Evolutionary conservation across 495 filamentous ascomycete genomes (phyloP).

Genomic region (Neohortaea acidophila): DNA sequence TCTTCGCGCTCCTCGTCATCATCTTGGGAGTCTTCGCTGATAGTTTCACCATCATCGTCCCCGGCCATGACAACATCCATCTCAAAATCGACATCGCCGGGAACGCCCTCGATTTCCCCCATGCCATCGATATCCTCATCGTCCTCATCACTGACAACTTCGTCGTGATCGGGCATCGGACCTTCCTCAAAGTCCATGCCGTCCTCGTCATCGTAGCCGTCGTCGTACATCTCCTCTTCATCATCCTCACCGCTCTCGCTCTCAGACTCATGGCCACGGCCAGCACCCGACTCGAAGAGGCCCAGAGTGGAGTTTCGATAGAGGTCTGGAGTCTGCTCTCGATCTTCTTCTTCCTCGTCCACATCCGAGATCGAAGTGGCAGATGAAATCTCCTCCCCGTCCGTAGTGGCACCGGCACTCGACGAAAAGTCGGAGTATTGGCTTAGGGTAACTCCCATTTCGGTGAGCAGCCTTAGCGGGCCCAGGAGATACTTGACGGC

Average conservation of each 20-base stretch:
- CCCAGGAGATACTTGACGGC: constrained; percentile 92
- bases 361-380: constrained; percentile 80
- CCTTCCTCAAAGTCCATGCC: constrained; percentile 78
- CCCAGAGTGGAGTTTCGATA: constrained; percentile 93
- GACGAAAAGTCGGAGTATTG: constrained; percentile 57
- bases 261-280: constrained; percentile 57
- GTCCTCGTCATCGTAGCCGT: constrained; percentile 64
- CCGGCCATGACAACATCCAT: constrained; percentile 21
- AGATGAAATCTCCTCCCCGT: constrained; percentile 80
- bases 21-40: not conserved
- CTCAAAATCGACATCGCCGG: constrained; percentile 41
- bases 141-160: constrained; percentile 79
- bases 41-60: constrained; percentile 27
- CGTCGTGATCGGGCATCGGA: constrained; percentile 60
- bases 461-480: constrained; percentile 71
- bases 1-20: constrained; percentile 40
- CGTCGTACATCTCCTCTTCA: constrained; percentile 35
- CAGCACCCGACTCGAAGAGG: constrained; percentile 61
- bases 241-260: constrained; percentile 57
- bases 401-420: constrained; percentile 44
- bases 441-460: constrained; percentile 72
- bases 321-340: constrained; percentile 93
- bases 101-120: constrained; percentile 71
- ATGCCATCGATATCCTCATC: constrained; percentile 45
- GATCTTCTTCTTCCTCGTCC: constrained; percentile 55